Evolutionary conservation across 805 yeast genomes (phyloP), one percentile per base, ranked within the genome.

Genomic region (Yamadazyma sp.): DNA sequence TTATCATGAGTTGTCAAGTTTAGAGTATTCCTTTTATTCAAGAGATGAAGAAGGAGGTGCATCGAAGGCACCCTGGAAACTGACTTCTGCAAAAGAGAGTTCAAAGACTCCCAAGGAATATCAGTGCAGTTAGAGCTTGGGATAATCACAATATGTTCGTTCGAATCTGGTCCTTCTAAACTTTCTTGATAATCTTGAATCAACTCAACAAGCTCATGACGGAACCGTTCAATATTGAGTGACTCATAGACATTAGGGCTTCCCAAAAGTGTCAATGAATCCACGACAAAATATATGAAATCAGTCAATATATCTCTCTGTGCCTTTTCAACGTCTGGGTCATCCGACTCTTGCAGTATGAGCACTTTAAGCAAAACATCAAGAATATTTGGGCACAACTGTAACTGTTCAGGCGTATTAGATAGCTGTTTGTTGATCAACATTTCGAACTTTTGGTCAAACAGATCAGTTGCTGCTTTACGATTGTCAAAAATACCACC

Each of bases 51-150:
- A 11, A 87, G 57, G 30, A 71, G 49, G 1, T 57, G 52, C 11
- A 60, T 46, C 0, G 95, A 83, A 0, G 96, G 95, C 58, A 89
- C 73, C 46, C 98, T 66, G 0, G 95, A 76, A 0, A 84, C 73
- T 0, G 95, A 79, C 32, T 60, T 63, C 0, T 54, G 53, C 35
- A 75, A 58, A 38, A 90, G 55, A 29, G 72, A 70, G 0, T 79
- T 72, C 21, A 90, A 53, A 1, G 88, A 80, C 52, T 93, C 99
- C 98, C 98, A 93, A 0, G 99, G 99, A 21, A 93, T 67, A 13
- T 58, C 54, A n/a, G 76, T 75, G 46, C 95, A 81, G 6, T 64
- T 60, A 34, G 80, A 71, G 17, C 90, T 82, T 3, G 87, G 76
- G 3, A 93, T 64, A 32, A 93, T 61, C 2, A 91, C 79, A 0